phyloP scores from a whole-genome alignment of 192 early-diverging fungal species.

The Entomortierella chlamydospora region DNA sequence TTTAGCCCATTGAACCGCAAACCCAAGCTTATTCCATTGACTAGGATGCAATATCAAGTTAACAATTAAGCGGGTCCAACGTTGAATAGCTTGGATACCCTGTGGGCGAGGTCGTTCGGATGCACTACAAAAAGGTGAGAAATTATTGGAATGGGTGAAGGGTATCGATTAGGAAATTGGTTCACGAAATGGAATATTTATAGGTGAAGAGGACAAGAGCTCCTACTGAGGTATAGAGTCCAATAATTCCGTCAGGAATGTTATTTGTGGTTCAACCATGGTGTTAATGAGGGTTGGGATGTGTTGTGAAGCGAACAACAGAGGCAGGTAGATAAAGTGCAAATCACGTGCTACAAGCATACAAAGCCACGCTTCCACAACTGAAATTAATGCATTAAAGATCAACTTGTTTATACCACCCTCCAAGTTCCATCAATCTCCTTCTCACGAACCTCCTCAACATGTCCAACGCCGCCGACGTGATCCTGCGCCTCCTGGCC shows the following conservation, averaged over 20 bases:
- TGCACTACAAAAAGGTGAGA: conserved; percentile 5
- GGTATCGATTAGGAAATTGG: neutral
- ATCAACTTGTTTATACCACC: no score
- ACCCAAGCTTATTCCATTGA: conserved; percentile 37
- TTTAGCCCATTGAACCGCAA: conserved; percentile 42
- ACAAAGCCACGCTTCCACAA: no score
- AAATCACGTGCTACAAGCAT: conserved; percentile 1
- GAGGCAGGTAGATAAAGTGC: neutral
- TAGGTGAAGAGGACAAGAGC: neutral
- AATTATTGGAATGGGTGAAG: neutral
- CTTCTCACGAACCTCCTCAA: neutral
- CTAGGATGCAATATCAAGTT: conserved; percentile 32
- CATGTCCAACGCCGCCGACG: conserved; percentile 50
- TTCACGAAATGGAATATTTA: neutral
- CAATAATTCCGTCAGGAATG: conserved; percentile 17
- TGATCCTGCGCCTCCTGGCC: conserved; percentile 49
- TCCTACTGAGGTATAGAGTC: conserved; percentile 45
- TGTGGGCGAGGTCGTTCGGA: conserved; percentile 23
- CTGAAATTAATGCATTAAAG: no score
- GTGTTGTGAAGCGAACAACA: neutral
- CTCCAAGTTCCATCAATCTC: neutral
- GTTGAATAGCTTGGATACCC: conserved; percentile 9
- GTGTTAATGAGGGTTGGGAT: neutral
- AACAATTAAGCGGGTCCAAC: conserved; percentile 18
- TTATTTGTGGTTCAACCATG: conserved; percentile 23